Evolutionary conservation across 2,329 filamentous ascomycete species (phyloP).

Genomic region (Claviceps digitariae): DNA sequence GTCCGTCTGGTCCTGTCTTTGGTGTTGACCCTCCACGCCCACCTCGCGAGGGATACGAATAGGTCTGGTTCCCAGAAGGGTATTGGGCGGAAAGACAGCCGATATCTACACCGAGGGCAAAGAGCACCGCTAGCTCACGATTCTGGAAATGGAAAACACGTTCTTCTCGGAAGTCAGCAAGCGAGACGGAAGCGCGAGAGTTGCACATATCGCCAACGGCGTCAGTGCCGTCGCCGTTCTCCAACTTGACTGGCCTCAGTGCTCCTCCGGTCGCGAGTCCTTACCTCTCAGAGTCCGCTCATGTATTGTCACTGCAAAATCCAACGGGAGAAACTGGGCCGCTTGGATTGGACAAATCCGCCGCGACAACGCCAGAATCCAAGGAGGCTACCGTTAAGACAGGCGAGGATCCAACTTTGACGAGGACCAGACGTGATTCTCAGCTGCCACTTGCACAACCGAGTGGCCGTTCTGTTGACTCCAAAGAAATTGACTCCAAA

Average conservation of each 20-base stretch:
- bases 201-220: constrained; percentile 13
- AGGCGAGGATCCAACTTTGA: neutral
- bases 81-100: constrained; percentile 48
- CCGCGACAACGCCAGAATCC: constrained; percentile 4
- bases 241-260: constrained; percentile 6
- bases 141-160: constrained; percentile 28
- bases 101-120: constrained; percentile 12
- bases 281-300: constrained; percentile 32
- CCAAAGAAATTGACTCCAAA: neutral
- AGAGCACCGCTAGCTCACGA: constrained; percentile 20
- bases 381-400: neutral
- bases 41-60: constrained; percentile 41
- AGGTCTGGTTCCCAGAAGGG: constrained; percentile 49
- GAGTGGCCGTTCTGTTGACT: neutral
- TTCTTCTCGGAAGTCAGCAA: constrained; percentile 24
- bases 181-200: constrained; percentile 17
- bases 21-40: constrained; percentile 40
- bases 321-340: constrained; percentile 9
- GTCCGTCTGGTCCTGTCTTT: constrained; percentile 8
- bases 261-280: constrained; percentile 22
- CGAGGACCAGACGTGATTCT: neutral
- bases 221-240: constrained; percentile 7
- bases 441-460: neutral
- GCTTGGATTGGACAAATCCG: constrained; percentile 4
- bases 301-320: constrained; percentile 33